These are phyloP conservation scores for Ophiostoma himal-ulmi DNA, from an alignment of 2,329 filamentous ascomycete genomes.

Conservation along the genomic window DNA sequence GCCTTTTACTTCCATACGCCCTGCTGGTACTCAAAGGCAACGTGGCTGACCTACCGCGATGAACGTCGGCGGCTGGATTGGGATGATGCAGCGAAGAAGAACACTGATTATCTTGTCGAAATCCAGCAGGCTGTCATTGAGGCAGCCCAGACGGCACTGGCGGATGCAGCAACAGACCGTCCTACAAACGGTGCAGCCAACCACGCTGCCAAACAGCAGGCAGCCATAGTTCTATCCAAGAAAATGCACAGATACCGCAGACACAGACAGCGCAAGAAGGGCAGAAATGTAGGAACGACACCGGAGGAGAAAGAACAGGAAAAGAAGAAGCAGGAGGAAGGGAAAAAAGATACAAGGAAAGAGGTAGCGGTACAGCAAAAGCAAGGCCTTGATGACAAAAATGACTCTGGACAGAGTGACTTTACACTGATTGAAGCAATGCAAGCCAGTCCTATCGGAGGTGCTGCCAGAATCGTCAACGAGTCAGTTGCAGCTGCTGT, in stretches of 20 bases:
- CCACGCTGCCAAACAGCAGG: not conserved
- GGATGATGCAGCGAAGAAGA: not conserved
- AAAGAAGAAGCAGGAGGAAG: no score
- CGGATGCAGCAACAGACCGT: not conserved
- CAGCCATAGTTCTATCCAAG: not conserved
- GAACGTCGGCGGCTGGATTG: conserved; percentile 15
- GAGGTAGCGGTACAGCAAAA: not conserved
- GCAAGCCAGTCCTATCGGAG: not conserved
- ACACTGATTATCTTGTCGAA: not conserved
- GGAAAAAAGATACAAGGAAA: not conserved
- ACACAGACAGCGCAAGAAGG: not conserved
- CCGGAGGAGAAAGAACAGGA: no score
- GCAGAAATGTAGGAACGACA: not conserved
- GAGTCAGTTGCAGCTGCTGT: not conserved
- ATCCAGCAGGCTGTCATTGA: not conserved
- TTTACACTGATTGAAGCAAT: not conserved
- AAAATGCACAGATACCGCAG: not conserved
- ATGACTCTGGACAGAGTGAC: not conserved
- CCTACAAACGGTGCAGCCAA: not conserved
- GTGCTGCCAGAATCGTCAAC: no score
- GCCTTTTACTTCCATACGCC: conserved; percentile 19
- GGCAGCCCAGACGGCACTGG: not conserved
- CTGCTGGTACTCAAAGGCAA: conserved; percentile 18
- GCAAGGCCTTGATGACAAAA: not conserved
- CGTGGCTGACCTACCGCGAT: conserved; percentile 16